Evolutionary conservation across 441 rosid species (phyloP), one percentile per base, ranked within the genome.

Genomic region (Isatis lusitanica): DNA sequence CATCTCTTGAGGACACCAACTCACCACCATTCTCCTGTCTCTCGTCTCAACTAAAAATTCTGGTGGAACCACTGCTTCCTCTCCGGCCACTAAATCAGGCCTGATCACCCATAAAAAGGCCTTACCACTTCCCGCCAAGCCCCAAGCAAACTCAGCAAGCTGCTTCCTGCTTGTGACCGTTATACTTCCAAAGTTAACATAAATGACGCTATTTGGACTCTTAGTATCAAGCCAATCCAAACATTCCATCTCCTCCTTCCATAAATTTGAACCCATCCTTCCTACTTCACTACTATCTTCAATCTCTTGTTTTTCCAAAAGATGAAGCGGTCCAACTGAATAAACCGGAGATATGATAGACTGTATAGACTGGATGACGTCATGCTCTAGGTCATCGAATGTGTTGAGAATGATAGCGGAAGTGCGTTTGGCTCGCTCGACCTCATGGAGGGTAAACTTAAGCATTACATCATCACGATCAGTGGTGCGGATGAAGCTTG

Each of bases 1-100:
- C 33, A 77, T 42, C 42, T 80, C 82, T 15, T 84, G 88, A 2
- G 82, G 78, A 67, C 88, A 85, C 88, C 85, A 85, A 39, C 77
- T 77, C 2, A 81, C 39, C 11, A 77, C 0, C 33, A 74, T 17
- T 0, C 83, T 67, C 24, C 81, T 21, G 3, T 75, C 74, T 10
- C 12, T 70, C 0, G 79, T 79, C 72, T 59, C 64, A 0, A 0
- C 53, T 36, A 71, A 3, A 24, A 83, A 77, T 33, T 80, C 86
- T 0, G 24, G 51, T 1, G 77, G 78, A 7, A 84, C 48, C 64
- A 79, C 21, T 0, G 80, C 79, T 8, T 44, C 10, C 6, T 77
- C 79, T 3, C 80, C 84, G 2, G 40, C 60, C 2, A 84, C 79
- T 10, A 84, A 63, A 13, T 82, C 79, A 0, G 84, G 85, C 43